Conservation (phyloP, 495 filamentous ascomycete genomes). For the Talaromyces nanjingensis region DNA sequence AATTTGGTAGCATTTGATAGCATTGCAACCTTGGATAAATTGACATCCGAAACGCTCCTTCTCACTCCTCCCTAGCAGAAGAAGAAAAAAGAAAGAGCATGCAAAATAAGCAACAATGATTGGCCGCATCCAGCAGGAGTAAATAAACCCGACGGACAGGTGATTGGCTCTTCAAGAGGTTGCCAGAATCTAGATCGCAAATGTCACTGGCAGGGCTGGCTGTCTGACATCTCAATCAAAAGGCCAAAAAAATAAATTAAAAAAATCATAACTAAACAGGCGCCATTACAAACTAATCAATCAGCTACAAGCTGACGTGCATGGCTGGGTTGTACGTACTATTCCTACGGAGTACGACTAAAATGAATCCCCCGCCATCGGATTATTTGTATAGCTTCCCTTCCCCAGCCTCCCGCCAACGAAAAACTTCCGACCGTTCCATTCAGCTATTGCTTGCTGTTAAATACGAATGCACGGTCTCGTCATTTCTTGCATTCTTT, state of each 20-base stretch:
- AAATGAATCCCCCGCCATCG: conserved; percentile 6
- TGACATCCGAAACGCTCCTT: too few species aligned
- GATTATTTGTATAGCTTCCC: background rate
- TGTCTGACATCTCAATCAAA: too few species aligned
- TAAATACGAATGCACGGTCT: background rate
- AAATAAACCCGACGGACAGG: too few species aligned
- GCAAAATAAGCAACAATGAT: too few species aligned
- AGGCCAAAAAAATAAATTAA: background rate
- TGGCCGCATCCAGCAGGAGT: too few species aligned
- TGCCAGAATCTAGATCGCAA: too few species aligned
- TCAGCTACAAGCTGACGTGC: conserved; percentile 3
- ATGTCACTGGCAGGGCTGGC: too few species aligned
- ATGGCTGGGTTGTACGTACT: background rate
- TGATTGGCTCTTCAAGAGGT: too few species aligned
- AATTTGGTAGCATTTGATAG: background rate
- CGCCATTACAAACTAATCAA: background rate
- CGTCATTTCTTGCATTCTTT: conserved; percentile 4
- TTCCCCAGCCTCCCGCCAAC: conserved; percentile 8
- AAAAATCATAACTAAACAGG: background rate
- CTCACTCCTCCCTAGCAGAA: too few species aligned
- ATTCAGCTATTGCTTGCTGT: background rate
- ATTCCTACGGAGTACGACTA: too few species aligned
- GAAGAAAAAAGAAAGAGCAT: too few species aligned
- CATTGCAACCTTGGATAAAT: background rate
- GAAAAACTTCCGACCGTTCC: background rate